These are phyloP conservation scores for Claviceps fusiformis DNA, from an alignment of 2,329 filamentous ascomycete species.

Conservation along the genomic window DNA sequence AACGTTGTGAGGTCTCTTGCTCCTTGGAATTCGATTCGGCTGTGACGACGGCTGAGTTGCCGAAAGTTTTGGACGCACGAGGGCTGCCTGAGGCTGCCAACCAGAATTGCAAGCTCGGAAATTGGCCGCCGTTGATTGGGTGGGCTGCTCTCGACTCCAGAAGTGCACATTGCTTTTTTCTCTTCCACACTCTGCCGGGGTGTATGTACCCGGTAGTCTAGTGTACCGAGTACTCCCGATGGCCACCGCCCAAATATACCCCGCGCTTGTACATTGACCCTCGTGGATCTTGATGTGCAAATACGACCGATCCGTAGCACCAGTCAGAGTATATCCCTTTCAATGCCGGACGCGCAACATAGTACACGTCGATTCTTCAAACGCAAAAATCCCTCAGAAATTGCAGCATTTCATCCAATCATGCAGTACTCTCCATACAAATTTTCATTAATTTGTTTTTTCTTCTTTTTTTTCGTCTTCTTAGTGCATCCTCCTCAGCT, in stretches of 20 bases:
- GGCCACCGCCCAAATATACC: background rate
- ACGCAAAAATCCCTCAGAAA: background rate
- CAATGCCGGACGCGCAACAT: too few relatives aligned
- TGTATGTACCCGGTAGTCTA: background rate
- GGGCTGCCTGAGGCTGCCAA: slow-evolving; percentile 30
- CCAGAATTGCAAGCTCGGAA: slow-evolving; percentile 26
- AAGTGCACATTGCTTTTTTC: background rate
- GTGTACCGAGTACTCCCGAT: too few relatives aligned
- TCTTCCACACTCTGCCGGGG: background rate
- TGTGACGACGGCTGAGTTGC: slow-evolving; percentile 24
- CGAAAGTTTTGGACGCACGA: slow-evolving; percentile 26
- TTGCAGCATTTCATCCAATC: background rate
- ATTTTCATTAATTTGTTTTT: background rate
- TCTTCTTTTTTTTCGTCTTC: background rate
- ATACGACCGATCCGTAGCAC: too few relatives aligned
- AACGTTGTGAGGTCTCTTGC: slow-evolving; percentile 33
- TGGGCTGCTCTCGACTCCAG: background rate
- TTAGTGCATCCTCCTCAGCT: slow-evolving; percentile 48
- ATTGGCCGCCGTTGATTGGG: slow-evolving; percentile 34
- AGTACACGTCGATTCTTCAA: background rate
- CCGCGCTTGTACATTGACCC: background rate
- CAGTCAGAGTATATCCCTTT: too few relatives aligned
- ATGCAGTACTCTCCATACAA: background rate
- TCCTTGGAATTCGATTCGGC: slow-evolving; percentile 15
- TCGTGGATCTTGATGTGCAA: too few relatives aligned